Conservation (phyloP, 2,329 filamentous ascomycete species). For the Teratosphaeria epicoccoides region DNA sequence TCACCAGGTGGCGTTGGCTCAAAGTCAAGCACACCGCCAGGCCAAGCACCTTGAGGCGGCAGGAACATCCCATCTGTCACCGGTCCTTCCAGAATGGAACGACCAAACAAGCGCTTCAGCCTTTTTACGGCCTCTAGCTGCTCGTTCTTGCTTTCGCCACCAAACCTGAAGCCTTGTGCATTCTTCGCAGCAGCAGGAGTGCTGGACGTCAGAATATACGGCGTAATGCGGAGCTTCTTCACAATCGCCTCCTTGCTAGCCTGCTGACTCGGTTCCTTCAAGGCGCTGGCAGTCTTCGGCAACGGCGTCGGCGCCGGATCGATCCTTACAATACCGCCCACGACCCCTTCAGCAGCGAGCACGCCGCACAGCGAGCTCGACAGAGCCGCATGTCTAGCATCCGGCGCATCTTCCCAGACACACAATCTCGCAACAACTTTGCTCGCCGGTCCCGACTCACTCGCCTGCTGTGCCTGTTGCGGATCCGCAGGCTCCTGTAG, state of each 20-base stretch:
- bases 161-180: slow-evolving; percentile 63
- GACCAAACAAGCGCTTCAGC: slow-evolving; percentile 60
- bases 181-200: slow-evolving; percentile 36
- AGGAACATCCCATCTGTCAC: slow-evolving; percentile 82
- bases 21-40: slow-evolving; percentile 74
- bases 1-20: slow-evolving; percentile 46
- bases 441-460: slow-evolving; percentile 47
- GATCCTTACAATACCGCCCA: slow-evolving; percentile 78
- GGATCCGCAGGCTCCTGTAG: slow-evolving; percentile 61
- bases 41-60: slow-evolving; percentile 56
- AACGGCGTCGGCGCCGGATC: slow-evolving; percentile 68
- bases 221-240: slow-evolving; percentile 65
- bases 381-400: slow-evolving; percentile 66
- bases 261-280: slow-evolving; percentile 28
- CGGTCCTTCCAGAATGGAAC: slow-evolving; percentile 66
- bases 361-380: slow-evolving; percentile 67
- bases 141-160: slow-evolving; percentile 74
- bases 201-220: slow-evolving; percentile 44
- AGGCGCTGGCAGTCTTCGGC: slow-evolving; percentile 46
- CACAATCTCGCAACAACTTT: slow-evolving; percentile 67
- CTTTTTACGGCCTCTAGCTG: slow-evolving; percentile 65
- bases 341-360: slow-evolving; percentile 59
- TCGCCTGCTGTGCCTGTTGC: slow-evolving; percentile 51
- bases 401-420: slow-evolving; percentile 78
- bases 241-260: slow-evolving; percentile 39